phyloP scores from a whole-genome alignment of 305 asterid genomes.

The Solanum chacoense region DNA sequence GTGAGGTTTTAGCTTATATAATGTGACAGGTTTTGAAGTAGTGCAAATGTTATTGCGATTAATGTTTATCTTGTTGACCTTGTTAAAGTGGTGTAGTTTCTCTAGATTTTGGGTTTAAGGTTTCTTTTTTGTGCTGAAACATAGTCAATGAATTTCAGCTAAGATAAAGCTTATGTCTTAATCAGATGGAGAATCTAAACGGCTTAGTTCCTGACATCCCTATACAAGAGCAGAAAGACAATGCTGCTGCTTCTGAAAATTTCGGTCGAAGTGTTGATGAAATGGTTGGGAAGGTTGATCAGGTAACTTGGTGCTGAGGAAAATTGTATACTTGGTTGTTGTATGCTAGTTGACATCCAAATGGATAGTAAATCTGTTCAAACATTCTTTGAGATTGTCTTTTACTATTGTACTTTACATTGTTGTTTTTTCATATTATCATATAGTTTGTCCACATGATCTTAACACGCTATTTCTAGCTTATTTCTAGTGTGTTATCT shows the following conservation, averaged over 20 bases:
- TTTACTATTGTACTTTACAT: background rate
- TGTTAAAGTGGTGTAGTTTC: background rate
- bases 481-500: background rate
- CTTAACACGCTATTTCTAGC: background rate
- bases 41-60: background rate
- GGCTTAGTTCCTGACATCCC: conserved; percentile 20
- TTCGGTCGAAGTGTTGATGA: conserved; percentile 42
- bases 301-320: conserved; percentile 25
- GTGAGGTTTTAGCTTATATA: background rate
- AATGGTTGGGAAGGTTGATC: conserved; percentile 38
- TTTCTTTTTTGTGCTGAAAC: background rate
- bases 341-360: background rate
- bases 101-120: background rate
- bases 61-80: background rate
- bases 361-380: background rate
- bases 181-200: conserved; percentile 42
- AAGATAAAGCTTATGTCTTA: background rate
- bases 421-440: background rate
- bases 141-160: background rate
- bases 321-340: background rate
- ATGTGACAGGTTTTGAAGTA: background rate
- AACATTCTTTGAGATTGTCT: background rate
- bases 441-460: background rate
- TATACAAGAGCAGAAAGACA: conserved; percentile 16
- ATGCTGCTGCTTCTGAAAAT: conserved; percentile 28